These are phyloP conservation scores for Microdochium nivale DNA, from an alignment of 2,329 filamentous ascomycete genomes.

Conservation along the genomic window DNA sequence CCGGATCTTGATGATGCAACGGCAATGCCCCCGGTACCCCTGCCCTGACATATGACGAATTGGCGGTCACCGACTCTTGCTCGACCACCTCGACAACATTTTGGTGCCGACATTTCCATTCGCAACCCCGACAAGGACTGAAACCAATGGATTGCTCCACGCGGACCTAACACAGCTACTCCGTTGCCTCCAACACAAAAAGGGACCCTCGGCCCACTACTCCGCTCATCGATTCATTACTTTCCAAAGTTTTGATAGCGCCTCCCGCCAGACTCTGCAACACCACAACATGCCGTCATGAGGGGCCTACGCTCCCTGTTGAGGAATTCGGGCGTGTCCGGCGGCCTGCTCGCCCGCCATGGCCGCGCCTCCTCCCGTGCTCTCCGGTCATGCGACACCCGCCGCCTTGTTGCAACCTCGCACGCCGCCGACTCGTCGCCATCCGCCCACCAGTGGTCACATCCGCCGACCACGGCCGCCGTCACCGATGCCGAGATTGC, in stretches of 20 bases:
- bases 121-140: too few relatives aligned
- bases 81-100: too few relatives aligned
- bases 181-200: too few relatives aligned
- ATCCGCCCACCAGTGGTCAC: conserved; percentile 23
- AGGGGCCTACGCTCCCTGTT: conserved; percentile 28
- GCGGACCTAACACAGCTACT: too few relatives aligned
- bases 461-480: conserved; percentile 35
- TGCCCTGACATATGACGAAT: too few relatives aligned
- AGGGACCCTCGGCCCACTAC: not conserved
- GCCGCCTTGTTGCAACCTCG: not conserved
- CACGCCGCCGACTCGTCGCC: conserved; percentile 1
- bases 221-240: not conserved
- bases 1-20: too few relatives aligned
- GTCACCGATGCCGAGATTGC: conserved; percentile 70
- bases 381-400: conserved; percentile 3
- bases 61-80: too few relatives aligned
- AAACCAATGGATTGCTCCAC: too few relatives aligned
- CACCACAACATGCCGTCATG: conserved; percentile 36
- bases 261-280: not conserved
- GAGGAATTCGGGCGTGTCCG: conserved; percentile 20
- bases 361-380: conserved; percentile 1
- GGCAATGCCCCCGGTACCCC: too few relatives aligned
- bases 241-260: not conserved
- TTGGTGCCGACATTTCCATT: too few relatives aligned
- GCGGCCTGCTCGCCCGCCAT: conserved; percentile 6